Evolutionary conservation across 495 filamentous ascomycete species (phyloP), one percentile per base, ranked within the genome.

Genomic region (Cercophora newfieldiana): DNA sequence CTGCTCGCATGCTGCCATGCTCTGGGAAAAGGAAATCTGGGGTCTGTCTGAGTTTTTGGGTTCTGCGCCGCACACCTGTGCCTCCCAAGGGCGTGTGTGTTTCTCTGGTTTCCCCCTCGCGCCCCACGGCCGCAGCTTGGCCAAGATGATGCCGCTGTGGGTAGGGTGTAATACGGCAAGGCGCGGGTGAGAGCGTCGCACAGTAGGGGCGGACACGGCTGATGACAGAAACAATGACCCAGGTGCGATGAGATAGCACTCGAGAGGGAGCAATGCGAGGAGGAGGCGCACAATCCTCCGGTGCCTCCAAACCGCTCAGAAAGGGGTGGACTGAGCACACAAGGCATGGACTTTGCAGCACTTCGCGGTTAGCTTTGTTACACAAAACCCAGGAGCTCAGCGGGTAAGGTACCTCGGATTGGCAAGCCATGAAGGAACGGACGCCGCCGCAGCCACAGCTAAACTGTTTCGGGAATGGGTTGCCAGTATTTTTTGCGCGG

Each of bases 111-210:
- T 37, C 33, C 14, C 7, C 2, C 55, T 53, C 19, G 29, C 22
- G 55, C 55, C 55, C 22, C 55, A 30, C 29, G 26, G 26, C 3
- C n/a, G 55, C 55, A 58, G 29, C 55, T 25, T 58, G 55, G 55
- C 29, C 26, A 16, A n/a, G 25, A 58, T 58, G 30, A 33, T 19
- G 10, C n/a, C 55, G 24, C n/a, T 58, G n/a, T 30, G 29, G 55
- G 55, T 37, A 58, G 10, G 55, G 26, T 21, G n/a, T 21, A 21
- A 29, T 33, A 53, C 50, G 50, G 55, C 22, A 33, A 31, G 29
- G 26, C n/a, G 29, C 14, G 55, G 25, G 14, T 8, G 26, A 58
- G 55, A 19, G 37, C 18, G 37, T 44, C 12, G 37, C 37, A 44
- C 4, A 58, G 55, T 8, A 29, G 26, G 55, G 55, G 55, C 26